phyloP scores from a whole-genome alignment of 345 rosid species.

The Atalantia buxifolia region DNA sequence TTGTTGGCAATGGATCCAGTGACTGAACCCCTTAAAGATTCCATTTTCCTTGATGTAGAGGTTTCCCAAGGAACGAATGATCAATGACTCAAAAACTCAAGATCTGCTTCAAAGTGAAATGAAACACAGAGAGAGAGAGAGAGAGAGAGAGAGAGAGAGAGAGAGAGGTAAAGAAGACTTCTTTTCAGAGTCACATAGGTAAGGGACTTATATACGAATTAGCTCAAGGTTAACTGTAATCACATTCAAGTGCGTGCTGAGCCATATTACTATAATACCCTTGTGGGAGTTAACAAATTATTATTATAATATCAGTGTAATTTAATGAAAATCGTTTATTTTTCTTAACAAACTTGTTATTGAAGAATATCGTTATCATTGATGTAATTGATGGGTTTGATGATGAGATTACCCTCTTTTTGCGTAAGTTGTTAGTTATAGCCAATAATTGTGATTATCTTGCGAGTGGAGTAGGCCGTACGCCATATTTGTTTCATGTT shows the following conservation, averaged over 20 bases:
- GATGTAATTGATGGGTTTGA: not conserved
- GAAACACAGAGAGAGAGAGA: conserved; percentile 6
- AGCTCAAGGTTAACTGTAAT: too few relatives aligned
- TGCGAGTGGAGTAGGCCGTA: too few relatives aligned
- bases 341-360: not conserved
- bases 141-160: not conserved
- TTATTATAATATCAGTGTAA: not conserved
- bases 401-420: not conserved
- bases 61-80: not conserved
- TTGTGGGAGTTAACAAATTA: not conserved
- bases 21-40: conserved; percentile 32
- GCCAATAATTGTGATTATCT: not conserved
- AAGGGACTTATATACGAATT: not conserved
- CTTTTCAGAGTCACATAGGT: conserved; percentile 17
- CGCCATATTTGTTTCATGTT: too few relatives aligned
- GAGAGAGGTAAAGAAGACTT: not conserved
- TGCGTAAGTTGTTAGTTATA: not conserved
- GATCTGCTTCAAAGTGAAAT: conserved; percentile 31
- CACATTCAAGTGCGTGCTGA: not conserved
- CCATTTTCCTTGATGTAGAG: conserved; percentile 50
- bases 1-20: conserved; percentile 36
- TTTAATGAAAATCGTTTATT: not conserved
- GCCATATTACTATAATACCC: conserved; percentile 17
- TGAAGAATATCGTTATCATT: not conserved
- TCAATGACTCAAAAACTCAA: conserved; percentile 12